Base-by-base conservation (phyloP, 2,329 filamentous ascomycete genomes). In the Fusarium guadeloupense region DNA sequence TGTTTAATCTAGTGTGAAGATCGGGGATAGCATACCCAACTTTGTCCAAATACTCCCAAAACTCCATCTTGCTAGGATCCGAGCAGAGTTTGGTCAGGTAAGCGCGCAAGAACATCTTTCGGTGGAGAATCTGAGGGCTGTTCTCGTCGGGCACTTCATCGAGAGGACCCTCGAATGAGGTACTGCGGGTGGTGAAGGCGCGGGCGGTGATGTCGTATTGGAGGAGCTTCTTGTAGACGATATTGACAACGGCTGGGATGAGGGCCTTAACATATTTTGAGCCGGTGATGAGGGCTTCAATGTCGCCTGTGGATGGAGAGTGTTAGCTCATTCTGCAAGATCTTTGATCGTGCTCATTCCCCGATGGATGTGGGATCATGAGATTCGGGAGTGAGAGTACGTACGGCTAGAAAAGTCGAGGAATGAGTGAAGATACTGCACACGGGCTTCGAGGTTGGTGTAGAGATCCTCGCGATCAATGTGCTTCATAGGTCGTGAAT, bases 11-110 rank as follows among this genome's bases (percentile, higher is more conserved):
- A 4, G 4, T 39, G 6, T 13, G 13, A n/a, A 17, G n/a, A 33
- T 20, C 14, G 4, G 43, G 25, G 13, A 35, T 3, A 3, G 78
- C 85, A 72, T 73, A 87, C 83, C 90, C 91, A 30, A 94, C 91
- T 75, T 93, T 93, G 77, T 93, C 89, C 38, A 94, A 78, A 71
- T 94, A 94, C 69, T 90, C 85, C 90, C 91, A 94, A 73, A 92
- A 92, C 59, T 91, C 87, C 82, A 91, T 87, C 62, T 85, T 86
- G 44, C 85, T 87, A 0, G 89, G 89, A 69, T 93, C 90, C 6
- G 87, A 88, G 74, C 90, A 92, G 31, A 94, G 77, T 73, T 88
- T 90, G 56, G 83, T 86, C 26, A 94, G 79, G 66, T 93, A 94
- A 47, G 89, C 90, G n/a, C 89, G 80, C 45, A 88, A 74, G 70